Base-by-base conservation (phyloP, 1,139 yeast species). In the Scheffersomyces quercinus region DNA sequence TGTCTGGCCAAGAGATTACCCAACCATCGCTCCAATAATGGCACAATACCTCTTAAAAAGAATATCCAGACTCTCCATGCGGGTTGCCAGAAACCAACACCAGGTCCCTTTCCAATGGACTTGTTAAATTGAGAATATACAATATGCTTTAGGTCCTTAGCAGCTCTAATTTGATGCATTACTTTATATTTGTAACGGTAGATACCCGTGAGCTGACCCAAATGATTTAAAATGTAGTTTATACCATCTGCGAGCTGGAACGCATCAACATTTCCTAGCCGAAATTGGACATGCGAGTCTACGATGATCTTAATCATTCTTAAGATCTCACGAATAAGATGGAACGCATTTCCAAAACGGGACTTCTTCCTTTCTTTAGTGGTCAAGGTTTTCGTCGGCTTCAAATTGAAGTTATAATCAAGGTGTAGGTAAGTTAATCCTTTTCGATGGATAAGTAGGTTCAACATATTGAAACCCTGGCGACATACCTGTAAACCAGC, bases 21-120 rank as follows among this genome's bases (percentile, higher is more conserved):
- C 26, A 95, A 69, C 99, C 99, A 95, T 62, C 97, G 73, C 62
- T 95, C 99, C 13, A 95, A 69, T 37, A 93, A 65, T 0, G 99
- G 99, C 29, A 90, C 85, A n/a, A 85, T 85, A 12, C 99, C 99
- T 55, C 99, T 74, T 67, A 93, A 67, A 62, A 93, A 93, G 46
- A 84, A 88, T 3, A 95, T 70, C 99, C 99, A 95, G 1, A 91
- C 95, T 53, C 97, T 75, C 99, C 99, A 93, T 1, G 97, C 88
- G 0, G 99, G 99, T 59, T 93, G 99, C 99, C 99, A 95, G 63
- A 93, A 88, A 2, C 99, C 99, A 69, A 96, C 88, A 0, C 99
- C 99, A 1, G 99, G 99, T 1, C 99, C 99, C 60, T 93, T 93
- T 0, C 98, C 98, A 34, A 95, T 87, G 33, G 79, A 76, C 30